Base-by-base conservation (phyloP, 768 basidiomycete genomes). In the Fomitopsis serialis region DNA sequence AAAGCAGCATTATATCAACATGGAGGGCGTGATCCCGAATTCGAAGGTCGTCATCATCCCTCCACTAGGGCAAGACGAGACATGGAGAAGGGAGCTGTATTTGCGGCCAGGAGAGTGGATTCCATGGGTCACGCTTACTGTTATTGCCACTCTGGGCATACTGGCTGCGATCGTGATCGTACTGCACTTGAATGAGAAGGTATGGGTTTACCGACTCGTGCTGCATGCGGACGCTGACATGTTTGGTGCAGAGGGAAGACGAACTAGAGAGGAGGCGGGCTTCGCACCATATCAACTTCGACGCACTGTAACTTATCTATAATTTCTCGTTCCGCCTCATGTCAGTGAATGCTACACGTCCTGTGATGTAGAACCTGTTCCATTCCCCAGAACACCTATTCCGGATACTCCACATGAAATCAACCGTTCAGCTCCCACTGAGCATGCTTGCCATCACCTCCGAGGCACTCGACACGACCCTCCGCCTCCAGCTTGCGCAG, bases 1-100 rank as follows among this genome's bases (percentile, higher is more conserved):
- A 0, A 66, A 74, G 34, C 65, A 84, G 32, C 92, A 96, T 64
- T 92, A 77, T 59, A 93, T 96, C 67, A 86, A 88, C 65, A 87
- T 98, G 79, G 97, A 98, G 65, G 95, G 95, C 24, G 87, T 99
- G 32, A 94, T 99, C 43, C 97, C 97, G 0, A 98, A 99, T 67
- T 97, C 94, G 3, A 92, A 93, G 58, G 83, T 99, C 13, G 87
- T 98, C n/a, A 94, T 99, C 61, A 82, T 88, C 36, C 95, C 96
- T 0, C 81, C 87, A 0, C 63, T 75, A 2, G 74, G 73, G 7
- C 73, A 74, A 21, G 79, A 76, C 3, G 78, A 78, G 13, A 68
- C 73, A 25, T 99, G 97, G 97, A 88, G 82, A 63, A 81, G 85
- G 48, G 88, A 96, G 70, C 71, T 98, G 56, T 99, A 92, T 66